Evolutionary conservation across 768 basidiomycete species (phyloP).

Genomic region (Suillus spraguei): DNA sequence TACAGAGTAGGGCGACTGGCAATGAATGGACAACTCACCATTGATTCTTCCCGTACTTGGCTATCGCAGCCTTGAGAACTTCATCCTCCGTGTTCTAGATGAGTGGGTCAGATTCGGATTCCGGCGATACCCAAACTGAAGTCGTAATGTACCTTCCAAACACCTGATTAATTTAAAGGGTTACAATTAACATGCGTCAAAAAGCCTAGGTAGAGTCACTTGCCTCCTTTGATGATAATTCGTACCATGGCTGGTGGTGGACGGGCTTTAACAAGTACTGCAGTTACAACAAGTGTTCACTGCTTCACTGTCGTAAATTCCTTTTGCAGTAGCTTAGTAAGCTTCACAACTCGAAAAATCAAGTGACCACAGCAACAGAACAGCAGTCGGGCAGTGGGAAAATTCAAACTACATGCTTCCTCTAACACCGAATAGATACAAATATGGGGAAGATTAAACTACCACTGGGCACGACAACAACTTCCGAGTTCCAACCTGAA

Average conservation of each 20-base stretch:
- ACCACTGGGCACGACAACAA: background rate
- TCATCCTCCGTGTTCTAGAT: slow-evolving; percentile 93
- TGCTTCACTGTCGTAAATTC: background rate
- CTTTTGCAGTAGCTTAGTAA: slow-evolving; percentile 4
- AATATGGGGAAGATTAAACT: background rate
- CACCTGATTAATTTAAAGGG: slow-evolving; percentile 43
- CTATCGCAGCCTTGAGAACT: slow-evolving; percentile 98
- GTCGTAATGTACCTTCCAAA: slow-evolving; percentile 69
- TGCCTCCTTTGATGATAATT: slow-evolving; percentile 90
- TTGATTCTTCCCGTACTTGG: slow-evolving; percentile 96
- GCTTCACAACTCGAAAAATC: background rate
- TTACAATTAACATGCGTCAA: slow-evolving; percentile 6
- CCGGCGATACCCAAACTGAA: background rate
- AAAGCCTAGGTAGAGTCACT: slow-evolving; percentile 25
- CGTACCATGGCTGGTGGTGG: slow-evolving; percentile 60
- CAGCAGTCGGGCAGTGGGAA: background rate
- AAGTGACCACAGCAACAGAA: background rate
- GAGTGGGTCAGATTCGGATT: slow-evolving; percentile 15
- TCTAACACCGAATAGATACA: background rate
- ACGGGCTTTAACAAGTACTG: slow-evolving; percentile 1
- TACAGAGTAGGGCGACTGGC: slow-evolving; percentile 14
- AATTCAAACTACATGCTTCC: background rate
- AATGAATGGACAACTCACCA: slow-evolving; percentile 50
- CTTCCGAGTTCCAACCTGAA: background rate
- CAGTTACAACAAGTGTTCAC: background rate